Evolutionary conservation across 2,329 filamentous ascomycete genomes (phyloP).

Genomic region (Thelonectria blattea): DNA sequence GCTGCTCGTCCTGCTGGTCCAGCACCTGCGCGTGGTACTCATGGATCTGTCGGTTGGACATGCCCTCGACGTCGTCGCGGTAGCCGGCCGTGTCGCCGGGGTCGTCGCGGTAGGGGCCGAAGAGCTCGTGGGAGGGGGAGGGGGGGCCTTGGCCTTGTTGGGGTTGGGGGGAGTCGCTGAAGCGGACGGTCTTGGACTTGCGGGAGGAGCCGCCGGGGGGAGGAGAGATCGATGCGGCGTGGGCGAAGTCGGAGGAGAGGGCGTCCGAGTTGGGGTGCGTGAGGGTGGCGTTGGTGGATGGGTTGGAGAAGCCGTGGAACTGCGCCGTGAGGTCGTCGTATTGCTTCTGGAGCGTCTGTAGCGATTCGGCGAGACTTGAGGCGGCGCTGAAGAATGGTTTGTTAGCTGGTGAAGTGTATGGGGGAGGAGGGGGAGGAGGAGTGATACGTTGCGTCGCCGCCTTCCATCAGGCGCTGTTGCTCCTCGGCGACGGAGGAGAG

Average conservation of each 20-base stretch:
- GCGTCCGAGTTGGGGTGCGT: conserved; percentile 69
- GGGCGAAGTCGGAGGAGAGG: conserved; percentile 67
- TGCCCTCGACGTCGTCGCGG: conserved; percentile 61
- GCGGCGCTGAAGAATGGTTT: conserved; percentile 49
- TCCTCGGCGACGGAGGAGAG: conserved; percentile 73
- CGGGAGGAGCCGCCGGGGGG: conserved; percentile 26
- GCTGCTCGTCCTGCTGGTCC: conserved; percentile 88
- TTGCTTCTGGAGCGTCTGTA: conserved; percentile 73
- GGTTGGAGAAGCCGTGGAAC: conserved; percentile 71
- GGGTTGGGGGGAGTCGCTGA: conserved; percentile 68
- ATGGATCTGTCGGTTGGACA: conserved; percentile 87
- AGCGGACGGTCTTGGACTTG: conserved; percentile 79
- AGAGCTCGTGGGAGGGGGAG: conserved; percentile 50
- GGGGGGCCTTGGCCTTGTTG: conserved; percentile 4
- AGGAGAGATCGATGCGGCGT: conserved; percentile 56
- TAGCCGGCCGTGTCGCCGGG: conserved; percentile 63
- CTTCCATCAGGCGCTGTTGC: conserved; percentile 66
- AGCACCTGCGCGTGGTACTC: conserved; percentile 81
- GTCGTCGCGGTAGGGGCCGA: conserved; percentile 72
- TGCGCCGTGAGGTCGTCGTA: conserved; percentile 78
- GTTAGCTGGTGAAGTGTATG: background rate
- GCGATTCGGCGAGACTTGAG: conserved; percentile 64
- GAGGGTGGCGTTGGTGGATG: conserved; percentile 57
- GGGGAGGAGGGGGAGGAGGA: background rate
- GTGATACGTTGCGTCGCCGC: conserved; percentile 66